phyloP scores from a whole-genome alignment of 1,284 basidiomycete genomes.

The Rhodotorula sp. region DNA sequence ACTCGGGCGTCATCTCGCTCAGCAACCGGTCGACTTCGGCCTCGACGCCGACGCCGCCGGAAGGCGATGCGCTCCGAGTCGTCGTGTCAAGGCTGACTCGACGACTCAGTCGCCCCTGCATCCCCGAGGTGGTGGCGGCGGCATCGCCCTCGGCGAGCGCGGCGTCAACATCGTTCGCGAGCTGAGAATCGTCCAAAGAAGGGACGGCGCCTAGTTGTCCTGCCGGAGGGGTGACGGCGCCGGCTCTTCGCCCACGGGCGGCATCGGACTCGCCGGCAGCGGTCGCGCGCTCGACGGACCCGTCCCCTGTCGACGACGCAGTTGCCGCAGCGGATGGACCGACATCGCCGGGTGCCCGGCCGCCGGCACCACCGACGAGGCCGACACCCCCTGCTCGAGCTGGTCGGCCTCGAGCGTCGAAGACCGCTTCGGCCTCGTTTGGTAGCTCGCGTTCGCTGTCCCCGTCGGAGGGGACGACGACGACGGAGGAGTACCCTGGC shows the following conservation, averaged over 20 bases:
- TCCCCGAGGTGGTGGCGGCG: neutral
- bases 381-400: constrained; percentile 11
- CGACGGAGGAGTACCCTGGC: constrained; percentile 20
- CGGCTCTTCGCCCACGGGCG: neutral
- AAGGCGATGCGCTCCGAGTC: too few relatives aligned
- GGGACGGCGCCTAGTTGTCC: neutral
- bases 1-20: constrained; percentile 31
- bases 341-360: neutral
- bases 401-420: constrained; percentile 22
- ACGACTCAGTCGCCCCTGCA: neutral
- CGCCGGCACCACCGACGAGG: neutral
- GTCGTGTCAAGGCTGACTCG: constrained; percentile 1
- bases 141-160: neutral
- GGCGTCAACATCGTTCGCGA: constrained; percentile 6
- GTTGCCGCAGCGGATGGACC: constrained; percentile 20
- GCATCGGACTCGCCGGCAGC: neutral
- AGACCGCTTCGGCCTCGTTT: constrained; percentile 5
- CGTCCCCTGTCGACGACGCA: constrained; percentile 25
- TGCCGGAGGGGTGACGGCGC: neutral
- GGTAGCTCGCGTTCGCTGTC: neutral
- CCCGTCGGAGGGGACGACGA: neutral
- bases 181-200: neutral
- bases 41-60: constrained; percentile 19
- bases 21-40: constrained; percentile 36
- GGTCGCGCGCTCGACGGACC: constrained; percentile 23